Base-by-base conservation (phyloP, 2,329 filamentous ascomycete species). In the Sporothrix sp. region DNA sequence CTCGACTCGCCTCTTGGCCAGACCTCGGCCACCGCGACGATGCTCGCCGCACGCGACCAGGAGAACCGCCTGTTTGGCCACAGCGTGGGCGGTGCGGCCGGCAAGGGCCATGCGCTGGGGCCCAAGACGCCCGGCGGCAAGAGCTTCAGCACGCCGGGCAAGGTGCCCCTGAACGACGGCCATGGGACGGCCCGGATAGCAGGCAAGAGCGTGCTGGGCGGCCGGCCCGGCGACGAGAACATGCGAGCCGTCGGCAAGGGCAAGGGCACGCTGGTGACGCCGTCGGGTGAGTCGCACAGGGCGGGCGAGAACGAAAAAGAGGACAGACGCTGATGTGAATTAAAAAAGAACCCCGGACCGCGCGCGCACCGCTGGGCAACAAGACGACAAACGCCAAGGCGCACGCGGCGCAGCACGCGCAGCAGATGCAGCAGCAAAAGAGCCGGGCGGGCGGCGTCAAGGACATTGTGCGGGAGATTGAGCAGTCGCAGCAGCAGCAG, bases 331-430 rank as follows among this genome's bases (percentile, higher is more conserved):
- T 55, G 32, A 56, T 53, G 38, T 56, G 43, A 10, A 11, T 36
- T 25, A 5, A 44, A 10, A 4, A 51, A 83, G 81, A 75, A 51
- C 76, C 82, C 46, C 80, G 81, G 53, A 82, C 73, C 2, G 57
- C 51, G 53, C 82, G 91, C 61, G 89, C 90, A 33, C 86, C 88
- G 11, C 71, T 98, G 43, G 91, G 91, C 30, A 84, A 87, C 74
- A 98, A 98, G 68, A 97, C 91, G 1, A 97, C 93, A 48, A 98
- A 98, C 66, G 88, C 87, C 49, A 97, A 95, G 53, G 63, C 63
- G 3, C 59, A 71, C 78, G 32, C 43, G 14, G 14, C 48, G 7
- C 52, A 53, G 30, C 51, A 53, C 83, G 53, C 79, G 74, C 62
- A 75, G 73, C 45, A 52, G 5, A 48, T 43, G 7, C 50, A 47